Percentiles rank a stretch among this genome's conserved stretches.
These are phyloP conservation scores for Coemansia sp. DNA, from an alignment of 192 early-diverging fungal species.

Conservation along the genomic window DNA sequence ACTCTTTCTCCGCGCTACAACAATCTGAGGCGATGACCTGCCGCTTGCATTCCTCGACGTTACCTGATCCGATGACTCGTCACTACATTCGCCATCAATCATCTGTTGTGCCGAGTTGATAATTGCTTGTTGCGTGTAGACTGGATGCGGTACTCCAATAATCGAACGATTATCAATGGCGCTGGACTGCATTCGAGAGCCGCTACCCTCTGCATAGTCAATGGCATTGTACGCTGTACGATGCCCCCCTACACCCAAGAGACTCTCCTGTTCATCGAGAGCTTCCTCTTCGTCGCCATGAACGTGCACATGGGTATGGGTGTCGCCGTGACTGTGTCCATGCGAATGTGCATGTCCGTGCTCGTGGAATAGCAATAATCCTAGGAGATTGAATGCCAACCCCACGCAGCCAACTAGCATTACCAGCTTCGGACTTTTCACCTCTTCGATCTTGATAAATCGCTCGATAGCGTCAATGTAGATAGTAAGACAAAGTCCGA, in stretches of 20 bases:
- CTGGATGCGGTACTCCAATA: slow-evolving; percentile 56
- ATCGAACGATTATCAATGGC: slow-evolving; percentile 49
- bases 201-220: slow-evolving; percentile 15
- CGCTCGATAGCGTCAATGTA: slow-evolving; percentile 84
- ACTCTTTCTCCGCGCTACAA: slow-evolving; percentile 13
- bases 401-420: slow-evolving; percentile 78
- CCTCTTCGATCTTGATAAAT: slow-evolving; percentile 67
- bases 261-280: slow-evolving; percentile 30
- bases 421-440: slow-evolving; percentile 72
- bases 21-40: slow-evolving; percentile 14
- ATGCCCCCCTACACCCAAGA: slow-evolving; percentile 13
- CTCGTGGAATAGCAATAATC: slow-evolving; percentile 78
- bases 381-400: slow-evolving; percentile 74
- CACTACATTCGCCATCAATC: slow-evolving; percentile 15
- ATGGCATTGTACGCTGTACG: slow-evolving; percentile 1
- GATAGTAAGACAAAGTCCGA: slow-evolving; percentile 89
- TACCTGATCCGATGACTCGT: slow-evolving; percentile 4
- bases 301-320: slow-evolving; percentile 38
- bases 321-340: slow-evolving; percentile 41
- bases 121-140: slow-evolving; percentile 55
- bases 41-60: slow-evolving; percentile 13
- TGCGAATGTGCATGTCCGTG: slow-evolving; percentile 66
- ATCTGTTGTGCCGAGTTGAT: slow-evolving; percentile 50
- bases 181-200: slow-evolving; percentile 25
- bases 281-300: slow-evolving; percentile 41